phyloP scores from a whole-genome alignment of 31 red algal species.

The Porphyra umbilicalis region DNA sequence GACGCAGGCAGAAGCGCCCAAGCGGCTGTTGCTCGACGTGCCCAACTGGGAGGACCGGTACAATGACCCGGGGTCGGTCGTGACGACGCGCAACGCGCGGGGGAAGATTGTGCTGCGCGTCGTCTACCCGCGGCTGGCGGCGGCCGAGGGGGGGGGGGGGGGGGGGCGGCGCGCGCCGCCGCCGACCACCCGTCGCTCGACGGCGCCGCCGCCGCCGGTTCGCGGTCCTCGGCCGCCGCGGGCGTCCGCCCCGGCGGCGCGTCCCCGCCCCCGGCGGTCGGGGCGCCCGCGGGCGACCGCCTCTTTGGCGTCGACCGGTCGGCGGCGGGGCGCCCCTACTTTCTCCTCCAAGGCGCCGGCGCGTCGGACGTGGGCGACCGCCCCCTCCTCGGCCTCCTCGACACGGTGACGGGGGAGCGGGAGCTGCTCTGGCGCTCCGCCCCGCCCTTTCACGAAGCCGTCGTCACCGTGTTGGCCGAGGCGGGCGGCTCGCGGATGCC shows the following conservation, averaged over 20 bases:
- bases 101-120: conserved; percentile 70
- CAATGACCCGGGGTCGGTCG: conserved; percentile 63
- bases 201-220: too few relatives aligned
- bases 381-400: conserved; percentile 68
- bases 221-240: too few relatives aligned
- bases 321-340: conserved; percentile 43
- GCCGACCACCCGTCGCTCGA: too few relatives aligned
- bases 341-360: conserved; percentile 68
- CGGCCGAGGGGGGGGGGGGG: conserved; percentile 1
- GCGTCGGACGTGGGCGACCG: conserved; percentile 79
- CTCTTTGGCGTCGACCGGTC: neutral
- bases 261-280: too few relatives aligned
- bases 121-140: conserved; percentile 36
- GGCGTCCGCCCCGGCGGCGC: too few relatives aligned
- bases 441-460: conserved; percentile 63
- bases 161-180: neutral
- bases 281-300: neutral
- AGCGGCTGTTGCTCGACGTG: conserved; percentile 54
- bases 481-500: conserved; percentile 42
- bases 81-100: conserved; percentile 38
- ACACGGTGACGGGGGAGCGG: conserved; percentile 38
- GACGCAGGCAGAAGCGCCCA: conserved; percentile 55
- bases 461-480: conserved; percentile 43
- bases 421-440: conserved; percentile 66
- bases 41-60: conserved; percentile 92